Conservation (phyloP, 148 eudicot genomes). For the Pharnaceum exiguum region DNA sequence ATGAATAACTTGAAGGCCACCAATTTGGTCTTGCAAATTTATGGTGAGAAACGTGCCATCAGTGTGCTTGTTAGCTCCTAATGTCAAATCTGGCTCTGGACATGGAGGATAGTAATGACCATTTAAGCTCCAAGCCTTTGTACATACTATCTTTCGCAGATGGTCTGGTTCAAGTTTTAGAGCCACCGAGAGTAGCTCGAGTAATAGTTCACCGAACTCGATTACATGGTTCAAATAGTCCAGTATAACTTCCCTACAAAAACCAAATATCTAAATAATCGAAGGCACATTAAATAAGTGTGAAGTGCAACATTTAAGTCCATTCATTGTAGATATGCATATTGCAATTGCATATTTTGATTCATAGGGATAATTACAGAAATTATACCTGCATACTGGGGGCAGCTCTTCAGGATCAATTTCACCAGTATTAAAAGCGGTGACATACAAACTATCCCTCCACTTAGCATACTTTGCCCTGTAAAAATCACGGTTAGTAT, state of each 20-base stretch:
- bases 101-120: conserved; percentile 38
- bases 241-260: conserved; percentile 17
- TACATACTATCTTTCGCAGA: conserved; percentile 21
- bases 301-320: no score
- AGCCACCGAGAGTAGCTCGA: conserved; percentile 33
- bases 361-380: no score
- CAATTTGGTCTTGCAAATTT: conserved; percentile 25
- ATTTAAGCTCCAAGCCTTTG: conserved; percentile 8
- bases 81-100: conserved; percentile 10
- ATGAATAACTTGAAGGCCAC: conserved; percentile 45
- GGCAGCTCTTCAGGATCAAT: conserved; percentile 23
- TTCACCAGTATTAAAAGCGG: conserved; percentile 14
- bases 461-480: conserved; percentile 20
- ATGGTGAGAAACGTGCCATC: conserved; percentile 12
- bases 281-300: no score
- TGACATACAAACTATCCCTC: conserved; percentile 28
- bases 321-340: no score
- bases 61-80: conserved; percentile 4
- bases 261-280: not conserved
- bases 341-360: no score
- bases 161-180: conserved; percentile 29
- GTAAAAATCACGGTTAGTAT: conserved; percentile 32
- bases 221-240: conserved; percentile 16
- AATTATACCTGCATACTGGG: conserved; percentile 28
- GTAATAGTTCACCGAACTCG: conserved; percentile 15